A percentile compares a stretch with the other conserved stretches of the same genome.
Evolutionary conservation across 805 yeast species (phyloP).

Genomic region (Barnettozyma botsteinii): DNA sequence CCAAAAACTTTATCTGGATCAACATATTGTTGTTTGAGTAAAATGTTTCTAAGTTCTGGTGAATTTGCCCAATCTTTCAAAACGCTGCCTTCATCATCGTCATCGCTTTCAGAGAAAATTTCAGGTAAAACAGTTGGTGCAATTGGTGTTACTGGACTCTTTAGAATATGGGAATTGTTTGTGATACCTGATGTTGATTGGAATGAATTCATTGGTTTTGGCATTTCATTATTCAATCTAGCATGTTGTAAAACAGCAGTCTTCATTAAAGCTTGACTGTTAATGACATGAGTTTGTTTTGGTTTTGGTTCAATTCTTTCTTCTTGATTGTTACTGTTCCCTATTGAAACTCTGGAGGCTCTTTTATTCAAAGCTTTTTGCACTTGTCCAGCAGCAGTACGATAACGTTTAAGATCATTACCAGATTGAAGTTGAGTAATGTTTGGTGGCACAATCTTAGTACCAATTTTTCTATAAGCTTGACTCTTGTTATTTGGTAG

Average conservation of each 20-base stretch:
- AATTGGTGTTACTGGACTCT: slow-evolving; percentile 18
- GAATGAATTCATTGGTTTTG: slow-evolving; percentile 12
- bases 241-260: slow-evolving; percentile 31
- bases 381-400: slow-evolving; percentile 23
- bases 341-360: slow-evolving; percentile 23
- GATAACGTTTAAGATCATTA: slow-evolving; percentile 24
- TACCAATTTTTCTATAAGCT: slow-evolving; percentile 21
- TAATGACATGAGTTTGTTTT: slow-evolving; percentile 10
- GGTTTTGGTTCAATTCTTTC: slow-evolving; percentile 3
- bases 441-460: slow-evolving; percentile 21
- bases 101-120: slow-evolving; percentile 48
- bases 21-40: slow-evolving; percentile 42
- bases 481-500: slow-evolving; percentile 7
- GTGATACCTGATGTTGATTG: slow-evolving; percentile 2
- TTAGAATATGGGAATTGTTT: not conserved
- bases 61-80: slow-evolving; percentile 59
- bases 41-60: slow-evolving; percentile 43
- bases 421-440: slow-evolving; percentile 13
- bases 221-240: slow-evolving; percentile 17
- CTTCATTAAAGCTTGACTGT: slow-evolving; percentile 27
- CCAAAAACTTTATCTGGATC: slow-evolving; percentile 74
- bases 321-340: slow-evolving; percentile 3
- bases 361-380: slow-evolving; percentile 19
- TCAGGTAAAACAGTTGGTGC: slow-evolving; percentile 35
- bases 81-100: slow-evolving; percentile 42